Evolutionary conservation across 306 rosid species (phyloP), one percentile per base, ranked within the genome.

Genomic region (Vigna trinervia): DNA sequence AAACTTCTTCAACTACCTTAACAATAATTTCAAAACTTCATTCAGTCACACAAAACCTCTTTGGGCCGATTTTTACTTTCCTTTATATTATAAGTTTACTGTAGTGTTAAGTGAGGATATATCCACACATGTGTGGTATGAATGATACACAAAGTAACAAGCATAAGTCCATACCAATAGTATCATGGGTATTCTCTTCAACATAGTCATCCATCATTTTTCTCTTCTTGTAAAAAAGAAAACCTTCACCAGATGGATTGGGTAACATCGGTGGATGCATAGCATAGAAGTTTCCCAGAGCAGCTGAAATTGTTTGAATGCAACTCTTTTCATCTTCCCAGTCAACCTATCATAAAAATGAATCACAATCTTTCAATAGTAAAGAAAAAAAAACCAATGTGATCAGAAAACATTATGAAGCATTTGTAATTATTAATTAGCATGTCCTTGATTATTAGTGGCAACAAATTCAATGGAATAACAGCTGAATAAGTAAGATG

Each of bases 231-330:
- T 90, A 92, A 62, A 89, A 88, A 20, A 80, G 85, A 80, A 88
- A 70, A 74, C 94, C 93, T 58, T 87, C 90, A 6, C 96, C 91
- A 71, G 89, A 86, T 51, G 96, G 98, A 83, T 94, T 94, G 78
- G 97, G 97, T 80, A 94, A 84, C 89, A 92, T 67, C 60, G 91
- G 96, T 68, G 97, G 97, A 86, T 92, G 97, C 93, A 90, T 87
- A 14, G 96, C 97, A 82, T 92, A 94, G 83, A 94, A 92, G 81
- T 88, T 87, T 73, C 93, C 98, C 32, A 94, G 85, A 78, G 96
- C 91, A 83, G 95, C 98, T 61, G 97, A 80, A 84, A 92, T 83
- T 52, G 86, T 67, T 88, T 90, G 96, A 50, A 94, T 71, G 83
- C 96, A 92, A 54, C 62, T 85, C 73, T 79, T 92, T 85, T 94